A percentile compares a stretch with the other conserved stretches of the same genome.
Conservation (phyloP, 768 basidiomycete species). For the Naematelia encephala region DNA sequence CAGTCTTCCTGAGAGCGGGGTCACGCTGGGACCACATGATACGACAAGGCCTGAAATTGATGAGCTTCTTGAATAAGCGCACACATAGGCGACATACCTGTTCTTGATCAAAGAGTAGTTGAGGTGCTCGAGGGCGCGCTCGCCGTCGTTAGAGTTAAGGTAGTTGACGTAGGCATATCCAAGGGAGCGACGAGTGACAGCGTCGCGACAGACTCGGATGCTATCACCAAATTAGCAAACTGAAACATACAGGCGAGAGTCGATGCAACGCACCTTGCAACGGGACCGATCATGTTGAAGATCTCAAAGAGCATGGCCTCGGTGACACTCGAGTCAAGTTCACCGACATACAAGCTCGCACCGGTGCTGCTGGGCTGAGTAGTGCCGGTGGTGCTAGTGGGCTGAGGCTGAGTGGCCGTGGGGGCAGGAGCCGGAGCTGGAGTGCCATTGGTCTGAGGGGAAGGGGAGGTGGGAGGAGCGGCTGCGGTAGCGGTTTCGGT, state of each 20-base stretch:
- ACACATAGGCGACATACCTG: slow-evolving; percentile 14
- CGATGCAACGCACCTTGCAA: slow-evolving; percentile 69
- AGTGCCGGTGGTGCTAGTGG: slow-evolving; percentile 27
- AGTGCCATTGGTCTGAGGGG: slow-evolving; percentile 27
- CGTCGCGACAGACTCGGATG: slow-evolving; percentile 99
- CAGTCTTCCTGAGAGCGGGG: slow-evolving; percentile 97
- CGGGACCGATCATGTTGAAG: slow-evolving; percentile 99
- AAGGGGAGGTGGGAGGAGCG: slow-evolving; percentile 19
- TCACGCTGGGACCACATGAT: slow-evolving; percentile 99
- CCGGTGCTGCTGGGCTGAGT: slow-evolving; percentile 27
- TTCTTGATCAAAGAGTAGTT: slow-evolving; percentile 99
- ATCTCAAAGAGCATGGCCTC: slow-evolving; percentile 99
- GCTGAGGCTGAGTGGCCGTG: slow-evolving; percentile 26
- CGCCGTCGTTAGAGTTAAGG: slow-evolving; percentile 92
- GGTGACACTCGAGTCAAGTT: slow-evolving; percentile 94
- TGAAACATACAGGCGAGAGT: neutral
- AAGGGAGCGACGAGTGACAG: slow-evolving; percentile 97
- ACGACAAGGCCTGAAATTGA: slow-evolving; percentile 76
- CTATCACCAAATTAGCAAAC: slow-evolving; percentile 51
- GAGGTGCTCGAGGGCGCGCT: slow-evolving; percentile 96
- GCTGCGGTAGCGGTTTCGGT: slow-evolving; percentile 30
- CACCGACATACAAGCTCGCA: slow-evolving; percentile 91
- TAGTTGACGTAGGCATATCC: slow-evolving; percentile 99
- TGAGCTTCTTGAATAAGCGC: too few species aligned
- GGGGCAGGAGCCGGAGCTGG: slow-evolving; percentile 35